Evolutionary conservation across 257 asterid species (phyloP).

Genomic region (Agastache rugosa): DNA sequence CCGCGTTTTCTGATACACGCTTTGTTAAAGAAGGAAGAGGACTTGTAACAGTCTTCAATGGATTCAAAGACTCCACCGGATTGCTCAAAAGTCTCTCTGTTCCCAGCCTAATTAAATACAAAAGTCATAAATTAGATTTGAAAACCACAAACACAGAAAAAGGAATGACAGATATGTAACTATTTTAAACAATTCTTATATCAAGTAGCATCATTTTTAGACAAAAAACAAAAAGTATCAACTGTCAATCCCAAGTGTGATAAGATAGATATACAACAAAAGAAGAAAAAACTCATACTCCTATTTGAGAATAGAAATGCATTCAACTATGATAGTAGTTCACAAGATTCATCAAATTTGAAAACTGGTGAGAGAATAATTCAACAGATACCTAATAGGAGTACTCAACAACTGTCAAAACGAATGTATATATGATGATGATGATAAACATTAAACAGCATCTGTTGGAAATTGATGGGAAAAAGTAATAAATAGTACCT

Average conservation of each 20-base stretch:
- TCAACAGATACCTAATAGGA: conserved; percentile 14
- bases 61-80: conserved; percentile 51
- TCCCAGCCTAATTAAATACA: conserved; percentile 63
- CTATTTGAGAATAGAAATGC: too few species aligned
- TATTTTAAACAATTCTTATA: neutral
- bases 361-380: neutral
- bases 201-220: neutral
- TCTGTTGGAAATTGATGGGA: conserved; percentile 14
- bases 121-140: neutral
- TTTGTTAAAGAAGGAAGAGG: conserved; percentile 43
- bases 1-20: conserved; percentile 50
- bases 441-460: neutral
- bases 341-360: neutral
- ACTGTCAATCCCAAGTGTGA: neutral
- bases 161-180: neutral
- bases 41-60: conserved; percentile 48
- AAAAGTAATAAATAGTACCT: conserved; percentile 51
- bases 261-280: neutral
- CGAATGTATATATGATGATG: too few species aligned
- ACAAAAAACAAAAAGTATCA: neutral
- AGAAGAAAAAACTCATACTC: too few species aligned
- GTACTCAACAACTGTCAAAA: too few species aligned
- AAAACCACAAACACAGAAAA: neutral
- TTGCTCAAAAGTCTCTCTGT: conserved; percentile 56
- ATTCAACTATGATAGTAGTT: too few species aligned